Conservation (phyloP, 768 basidiomycete species). For the Pleurotus citrinopileatus region DNA sequence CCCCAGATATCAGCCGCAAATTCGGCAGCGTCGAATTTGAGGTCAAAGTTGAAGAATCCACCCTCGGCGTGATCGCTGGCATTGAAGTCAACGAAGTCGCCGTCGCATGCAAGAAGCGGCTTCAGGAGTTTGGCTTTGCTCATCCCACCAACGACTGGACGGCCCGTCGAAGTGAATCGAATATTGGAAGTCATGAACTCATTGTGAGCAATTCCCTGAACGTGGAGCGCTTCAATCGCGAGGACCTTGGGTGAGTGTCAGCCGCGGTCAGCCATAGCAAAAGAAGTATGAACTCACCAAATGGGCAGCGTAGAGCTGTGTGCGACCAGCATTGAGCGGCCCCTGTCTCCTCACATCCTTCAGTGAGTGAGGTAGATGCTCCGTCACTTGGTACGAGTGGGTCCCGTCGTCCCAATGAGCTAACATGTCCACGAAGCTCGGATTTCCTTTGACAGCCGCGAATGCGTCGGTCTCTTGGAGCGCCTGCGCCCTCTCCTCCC, state of each 20-base stretch:
- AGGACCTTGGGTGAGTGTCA: too few species aligned
- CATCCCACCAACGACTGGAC: background rate
- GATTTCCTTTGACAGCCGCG: background rate
- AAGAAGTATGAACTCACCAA: background rate
- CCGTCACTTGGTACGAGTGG: background rate
- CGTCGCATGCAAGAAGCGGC: too few species aligned
- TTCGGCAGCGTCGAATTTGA: too few species aligned
- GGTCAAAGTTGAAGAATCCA: too few species aligned
- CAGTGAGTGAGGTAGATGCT: background rate
- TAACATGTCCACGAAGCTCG: background rate
- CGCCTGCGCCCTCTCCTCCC: background rate
- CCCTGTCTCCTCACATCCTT: background rate
- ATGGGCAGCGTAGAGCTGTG: background rate
- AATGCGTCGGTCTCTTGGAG: background rate
- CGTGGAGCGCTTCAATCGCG: background rate
- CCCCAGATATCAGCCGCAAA: too few species aligned
- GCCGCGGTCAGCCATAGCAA: too few species aligned
- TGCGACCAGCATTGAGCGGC: background rate
- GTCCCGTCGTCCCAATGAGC: background rate
- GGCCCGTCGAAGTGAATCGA: background rate
- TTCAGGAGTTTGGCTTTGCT: too few species aligned
- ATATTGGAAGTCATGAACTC: background rate
- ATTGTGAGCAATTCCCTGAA: background rate
- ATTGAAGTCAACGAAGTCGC: too few species aligned
- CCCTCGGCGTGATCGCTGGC: too few species aligned